Percentiles rank a stretch among this genome's conserved stretches.
Conservation (phyloP, 495 filamentous ascomycete genomes). For the Darksidea phi region DNA sequence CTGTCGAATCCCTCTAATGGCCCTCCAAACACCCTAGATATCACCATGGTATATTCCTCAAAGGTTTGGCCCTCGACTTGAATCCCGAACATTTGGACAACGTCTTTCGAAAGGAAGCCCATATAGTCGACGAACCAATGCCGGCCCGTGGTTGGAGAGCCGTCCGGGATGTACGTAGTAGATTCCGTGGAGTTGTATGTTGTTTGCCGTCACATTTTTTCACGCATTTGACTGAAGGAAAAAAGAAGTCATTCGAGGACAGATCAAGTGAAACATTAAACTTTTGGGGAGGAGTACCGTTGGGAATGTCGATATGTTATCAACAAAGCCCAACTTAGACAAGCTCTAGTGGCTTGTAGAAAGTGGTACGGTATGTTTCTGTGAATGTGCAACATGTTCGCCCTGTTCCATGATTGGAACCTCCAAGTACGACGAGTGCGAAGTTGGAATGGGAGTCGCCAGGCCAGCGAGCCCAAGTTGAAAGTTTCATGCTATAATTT, state of each 20-base stretch:
- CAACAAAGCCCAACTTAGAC: too few species aligned
- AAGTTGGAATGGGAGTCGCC: too few species aligned
- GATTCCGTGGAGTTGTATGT: constrained; percentile 1
- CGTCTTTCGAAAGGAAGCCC: background rate
- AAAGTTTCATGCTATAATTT: too few species aligned
- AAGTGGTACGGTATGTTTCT: too few species aligned
- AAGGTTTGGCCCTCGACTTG: background rate
- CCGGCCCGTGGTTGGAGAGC: background rate
- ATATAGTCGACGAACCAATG: background rate
- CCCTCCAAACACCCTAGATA: too few species aligned
- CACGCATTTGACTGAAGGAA: background rate
- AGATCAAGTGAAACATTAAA: constrained; percentile 12
- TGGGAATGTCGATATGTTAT: constrained; percentile 14
- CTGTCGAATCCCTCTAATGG: background rate
- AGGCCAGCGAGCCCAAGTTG: too few species aligned
- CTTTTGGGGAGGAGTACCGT: constrained; percentile 9
- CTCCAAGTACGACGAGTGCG: too few species aligned
- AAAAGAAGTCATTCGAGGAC: background rate
- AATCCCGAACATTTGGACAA: background rate
- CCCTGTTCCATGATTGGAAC: too few species aligned
- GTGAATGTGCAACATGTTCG: too few species aligned
- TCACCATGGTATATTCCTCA: background rate
- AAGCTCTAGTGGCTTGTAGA: too few species aligned
- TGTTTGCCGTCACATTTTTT: background rate
- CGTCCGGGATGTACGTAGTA: background rate